These are phyloP conservation scores for Eucalyptus coolabah DNA, from an alignment of 345 rosid species.

Conservation along the genomic window DNA sequence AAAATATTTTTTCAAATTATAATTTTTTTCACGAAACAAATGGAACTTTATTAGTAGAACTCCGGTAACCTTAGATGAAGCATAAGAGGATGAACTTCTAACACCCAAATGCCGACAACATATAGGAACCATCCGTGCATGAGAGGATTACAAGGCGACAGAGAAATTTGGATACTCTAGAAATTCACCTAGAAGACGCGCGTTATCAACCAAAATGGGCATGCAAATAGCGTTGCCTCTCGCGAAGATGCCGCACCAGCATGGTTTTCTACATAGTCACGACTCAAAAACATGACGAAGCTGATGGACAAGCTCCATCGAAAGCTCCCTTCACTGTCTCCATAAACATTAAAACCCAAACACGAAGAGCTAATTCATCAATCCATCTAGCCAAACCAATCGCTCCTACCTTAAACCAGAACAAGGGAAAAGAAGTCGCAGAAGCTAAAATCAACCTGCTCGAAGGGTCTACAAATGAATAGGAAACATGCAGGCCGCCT, in stretches of 20 bases:
- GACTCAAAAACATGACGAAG: neutral
- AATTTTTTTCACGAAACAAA: too few species aligned
- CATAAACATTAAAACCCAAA: neutral
- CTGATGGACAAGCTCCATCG: neutral
- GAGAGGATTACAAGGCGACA: neutral
- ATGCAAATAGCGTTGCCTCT: neutral
- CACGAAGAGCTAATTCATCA: neutral
- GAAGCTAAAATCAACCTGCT: neutral
- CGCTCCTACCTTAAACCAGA: neutral
- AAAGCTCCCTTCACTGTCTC: neutral
- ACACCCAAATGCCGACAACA: neutral
- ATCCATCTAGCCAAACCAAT: neutral
- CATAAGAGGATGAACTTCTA: neutral
- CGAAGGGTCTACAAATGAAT: neutral
- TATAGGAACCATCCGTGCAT: neutral
- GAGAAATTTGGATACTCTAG: neutral
- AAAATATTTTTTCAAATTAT: too few species aligned
- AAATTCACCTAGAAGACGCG: neutral
- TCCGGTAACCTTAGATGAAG: neutral
- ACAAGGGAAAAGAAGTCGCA: neutral
- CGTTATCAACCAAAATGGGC: neutral
- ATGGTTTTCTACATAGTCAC: neutral
- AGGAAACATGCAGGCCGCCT: neutral
- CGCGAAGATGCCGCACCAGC: neutral
- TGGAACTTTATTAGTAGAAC: neutral